Evolutionary conservation across 202 grass and related monocot species (phyloP).

Genomic region (Dendrocalamus latiflorus): DNA sequence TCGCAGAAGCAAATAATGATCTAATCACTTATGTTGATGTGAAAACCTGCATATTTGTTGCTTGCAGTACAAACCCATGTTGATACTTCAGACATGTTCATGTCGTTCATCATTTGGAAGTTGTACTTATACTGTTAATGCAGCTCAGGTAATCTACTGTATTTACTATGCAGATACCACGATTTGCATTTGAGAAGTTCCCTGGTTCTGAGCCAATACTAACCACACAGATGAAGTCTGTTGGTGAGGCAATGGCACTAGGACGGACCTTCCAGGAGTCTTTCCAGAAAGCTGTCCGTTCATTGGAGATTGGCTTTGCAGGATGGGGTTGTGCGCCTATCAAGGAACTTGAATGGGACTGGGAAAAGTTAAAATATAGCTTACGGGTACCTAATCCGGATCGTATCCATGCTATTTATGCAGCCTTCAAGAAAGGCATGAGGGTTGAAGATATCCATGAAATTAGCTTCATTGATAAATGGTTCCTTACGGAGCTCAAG

Average conservation of each 20-base stretch:
- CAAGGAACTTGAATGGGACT: slow-evolving; percentile 94
- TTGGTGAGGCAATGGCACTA: slow-evolving; percentile 91
- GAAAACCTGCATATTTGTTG: not conserved
- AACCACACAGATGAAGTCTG: slow-evolving; percentile 99
- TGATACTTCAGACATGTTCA: not conserved
- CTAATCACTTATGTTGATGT: not conserved
- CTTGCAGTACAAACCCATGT: not conserved
- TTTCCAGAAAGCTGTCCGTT: slow-evolving; percentile 92
- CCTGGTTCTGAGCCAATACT: slow-evolving; percentile 87
- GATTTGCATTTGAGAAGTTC: slow-evolving; percentile 98
- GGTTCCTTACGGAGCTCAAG: slow-evolving; percentile 85
- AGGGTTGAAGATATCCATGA: slow-evolving; percentile 76
- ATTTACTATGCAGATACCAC: slow-evolving; percentile 73
- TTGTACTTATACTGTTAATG: slow-evolving; percentile 6
- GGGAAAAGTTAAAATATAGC: slow-evolving; percentile 91
- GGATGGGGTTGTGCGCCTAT: slow-evolving; percentile 89
- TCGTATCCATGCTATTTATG: slow-evolving; percentile 89
- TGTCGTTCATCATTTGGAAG: not conserved
- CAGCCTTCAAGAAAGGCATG: slow-evolving; percentile 94
- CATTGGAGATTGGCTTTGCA: slow-evolving; percentile 81
- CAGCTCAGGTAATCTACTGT: not conserved
- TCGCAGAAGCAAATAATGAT: not conserved
- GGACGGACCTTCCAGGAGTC: slow-evolving; percentile 96
- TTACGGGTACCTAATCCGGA: slow-evolving; percentile 83
- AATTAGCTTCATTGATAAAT: slow-evolving; percentile 88